A percentile compares a stretch with the other conserved stretches of the same genome.
phyloP scores from a whole-genome alignment of 495 filamentous ascomycete species.

The Neurospora sp. region DNA sequence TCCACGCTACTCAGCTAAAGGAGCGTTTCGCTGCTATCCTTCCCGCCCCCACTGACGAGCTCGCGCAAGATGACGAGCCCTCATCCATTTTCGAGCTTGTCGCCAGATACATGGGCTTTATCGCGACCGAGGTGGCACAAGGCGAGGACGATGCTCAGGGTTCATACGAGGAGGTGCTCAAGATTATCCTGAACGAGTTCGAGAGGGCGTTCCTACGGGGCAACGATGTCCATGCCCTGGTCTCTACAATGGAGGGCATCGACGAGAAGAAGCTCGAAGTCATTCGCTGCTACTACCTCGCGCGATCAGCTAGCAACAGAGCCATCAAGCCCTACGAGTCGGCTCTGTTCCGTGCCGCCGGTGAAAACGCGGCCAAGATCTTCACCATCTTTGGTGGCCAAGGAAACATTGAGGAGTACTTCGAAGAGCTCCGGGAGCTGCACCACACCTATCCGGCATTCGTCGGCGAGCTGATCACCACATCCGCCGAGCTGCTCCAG shows the following conservation, averaged over 20 bases:
- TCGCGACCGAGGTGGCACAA: constrained; percentile 75
- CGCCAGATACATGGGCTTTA: constrained; percentile 80
- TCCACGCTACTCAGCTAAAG: constrained; percentile 86
- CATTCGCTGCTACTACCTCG: constrained; percentile 80
- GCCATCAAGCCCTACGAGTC: constrained; percentile 84
- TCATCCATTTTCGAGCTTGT: constrained; percentile 87
- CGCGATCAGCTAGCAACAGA: constrained; percentile 70
- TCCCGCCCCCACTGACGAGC: constrained; percentile 85
- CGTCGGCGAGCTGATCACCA: constrained; percentile 69
- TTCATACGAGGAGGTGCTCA: constrained; percentile 78
- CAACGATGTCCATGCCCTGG: constrained; percentile 91
- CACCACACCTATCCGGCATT: constrained; percentile 86
- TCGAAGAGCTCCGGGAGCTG: constrained; percentile 87
- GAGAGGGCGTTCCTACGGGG: constrained; percentile 88
- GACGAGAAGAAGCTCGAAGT: constrained; percentile 79
- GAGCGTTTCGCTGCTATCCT: constrained; percentile 75
- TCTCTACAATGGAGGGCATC: constrained; percentile 76
- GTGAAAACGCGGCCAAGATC: constrained; percentile 63
- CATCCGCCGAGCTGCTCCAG: constrained; percentile 73
- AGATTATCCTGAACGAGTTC: constrained; percentile 84
- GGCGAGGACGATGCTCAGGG: constrained; percentile 82
- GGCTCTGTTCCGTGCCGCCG: constrained; percentile 79
- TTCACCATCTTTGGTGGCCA: constrained; percentile 98
- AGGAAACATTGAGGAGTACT: constrained; percentile 98
- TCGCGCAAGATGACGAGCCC: constrained; percentile 94